Percentiles rank a stretch among this genome's conserved stretches.
phyloP scores from a whole-genome alignment of 345 rosid species.

The Gossypium herbaceum region DNA sequence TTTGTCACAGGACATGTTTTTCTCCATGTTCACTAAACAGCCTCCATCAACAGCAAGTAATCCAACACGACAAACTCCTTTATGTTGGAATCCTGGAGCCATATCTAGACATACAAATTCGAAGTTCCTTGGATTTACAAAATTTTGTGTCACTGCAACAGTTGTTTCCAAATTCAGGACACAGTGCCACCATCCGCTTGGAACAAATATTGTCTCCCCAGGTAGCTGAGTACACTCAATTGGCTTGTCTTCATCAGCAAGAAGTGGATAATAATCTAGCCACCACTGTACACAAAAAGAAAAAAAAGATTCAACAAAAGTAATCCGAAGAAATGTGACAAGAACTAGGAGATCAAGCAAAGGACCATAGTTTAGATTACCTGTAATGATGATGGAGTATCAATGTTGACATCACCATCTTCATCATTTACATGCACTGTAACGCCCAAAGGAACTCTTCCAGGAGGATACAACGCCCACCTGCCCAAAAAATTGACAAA shows the following conservation, averaged over 20 bases:
- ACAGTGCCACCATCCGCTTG: constrained; percentile 99
- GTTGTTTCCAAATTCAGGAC: constrained; percentile 86
- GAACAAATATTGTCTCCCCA: constrained; percentile 92
- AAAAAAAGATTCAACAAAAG: constrained; percentile 3
- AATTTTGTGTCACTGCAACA: constrained; percentile 91
- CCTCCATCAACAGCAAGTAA: constrained; percentile 71
- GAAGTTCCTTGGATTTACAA: constrained; percentile 74
- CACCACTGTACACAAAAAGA: constrained; percentile 65
- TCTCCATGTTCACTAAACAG: constrained; percentile 34
- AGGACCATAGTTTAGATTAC: constrained; percentile 31
- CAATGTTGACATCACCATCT: constrained; percentile 90
- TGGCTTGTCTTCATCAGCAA: constrained; percentile 86
- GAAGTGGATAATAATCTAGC: constrained; percentile 92
- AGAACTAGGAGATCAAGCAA: constrained; percentile 15
- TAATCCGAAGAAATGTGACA: constrained; percentile 6
- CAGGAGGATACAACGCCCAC: constrained; percentile 99
- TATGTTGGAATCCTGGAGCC: constrained; percentile 94
- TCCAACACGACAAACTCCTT: constrained; percentile 95
- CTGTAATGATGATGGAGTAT: constrained; percentile 88
- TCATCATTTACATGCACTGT: constrained; percentile 94
- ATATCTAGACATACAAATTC: constrained; percentile 87
- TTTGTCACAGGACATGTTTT: constrained; percentile 26
- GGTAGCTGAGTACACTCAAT: constrained; percentile 86
- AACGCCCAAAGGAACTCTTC: constrained; percentile 92
- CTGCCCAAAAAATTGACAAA: constrained; percentile 34